A percentile compares a stretch with the other conserved stretches of the same genome.
These are phyloP conservation scores for Dactylonectria estremocensis DNA, from an alignment of 2,329 filamentous ascomycete species.

Conservation along the genomic window DNA sequence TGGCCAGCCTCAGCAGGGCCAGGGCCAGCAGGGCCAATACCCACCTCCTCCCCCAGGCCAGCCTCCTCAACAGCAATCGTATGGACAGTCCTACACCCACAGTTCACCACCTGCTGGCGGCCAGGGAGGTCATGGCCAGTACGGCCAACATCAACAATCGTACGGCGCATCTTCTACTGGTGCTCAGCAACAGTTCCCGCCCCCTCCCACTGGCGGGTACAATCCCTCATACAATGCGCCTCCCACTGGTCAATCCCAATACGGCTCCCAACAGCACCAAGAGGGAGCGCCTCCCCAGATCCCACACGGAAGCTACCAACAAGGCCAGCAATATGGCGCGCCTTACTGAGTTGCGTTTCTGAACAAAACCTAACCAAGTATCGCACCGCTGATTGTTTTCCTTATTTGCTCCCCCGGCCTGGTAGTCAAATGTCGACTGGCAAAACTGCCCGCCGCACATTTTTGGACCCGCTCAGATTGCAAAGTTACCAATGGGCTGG, in stretches of 20 bases:
- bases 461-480: constrained; percentile 33
- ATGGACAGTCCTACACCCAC: constrained; percentile 42
- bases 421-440: constrained; percentile 14
- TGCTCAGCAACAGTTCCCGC: constrained; percentile 43
- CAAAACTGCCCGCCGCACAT: constrained; percentile 27
- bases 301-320: constrained; percentile 52
- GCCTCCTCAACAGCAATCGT: constrained; percentile 40
- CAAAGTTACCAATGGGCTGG: constrained; percentile 17
- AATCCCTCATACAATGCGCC: constrained; percentile 48
- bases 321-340: constrained; percentile 43
- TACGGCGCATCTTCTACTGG: constrained; percentile 42
- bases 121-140: constrained; percentile 43
- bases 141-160: constrained; percentile 41
- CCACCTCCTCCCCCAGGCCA: constrained; percentile 42
- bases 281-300: constrained; percentile 46
- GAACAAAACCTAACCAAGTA: constrained; percentile 7
- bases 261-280: constrained; percentile 49
- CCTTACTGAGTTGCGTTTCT: constrained; percentile 40
- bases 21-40: constrained; percentile 29
- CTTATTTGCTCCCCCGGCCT: constrained; percentile 18
- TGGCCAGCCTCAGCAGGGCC: constrained; percentile 36
- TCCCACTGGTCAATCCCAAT: constrained; percentile 49
- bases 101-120: constrained; percentile 37
- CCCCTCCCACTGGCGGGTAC: constrained; percentile 49
- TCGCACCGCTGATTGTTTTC: constrained; percentile 17